Evolutionary conservation across 129 eudicot species (phyloP).

Genomic region (Helianthus tuberosus): DNA sequence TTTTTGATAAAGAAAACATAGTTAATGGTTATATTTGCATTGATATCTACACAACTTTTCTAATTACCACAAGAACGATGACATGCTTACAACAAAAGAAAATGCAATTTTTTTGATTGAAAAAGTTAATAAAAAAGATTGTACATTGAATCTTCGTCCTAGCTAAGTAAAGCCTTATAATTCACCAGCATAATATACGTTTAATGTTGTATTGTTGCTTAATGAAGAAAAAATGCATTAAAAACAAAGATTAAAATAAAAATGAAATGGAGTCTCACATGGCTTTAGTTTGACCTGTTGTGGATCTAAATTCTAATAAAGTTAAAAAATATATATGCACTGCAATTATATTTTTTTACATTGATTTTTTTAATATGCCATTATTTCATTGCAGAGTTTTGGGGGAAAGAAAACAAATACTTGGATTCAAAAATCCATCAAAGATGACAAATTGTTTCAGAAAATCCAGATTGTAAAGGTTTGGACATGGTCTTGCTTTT

Average conservation of each 20-base stretch:
- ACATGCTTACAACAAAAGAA: too few species aligned
- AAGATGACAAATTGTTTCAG: slow-evolving; percentile 13
- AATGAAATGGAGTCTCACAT: slow-evolving; percentile 45
- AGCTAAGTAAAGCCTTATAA: background rate
- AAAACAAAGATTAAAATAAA: slow-evolving; percentile 29
- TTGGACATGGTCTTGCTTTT: slow-evolving; percentile 20
- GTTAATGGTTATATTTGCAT: too few species aligned
- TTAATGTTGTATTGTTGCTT: slow-evolving; percentile 36
- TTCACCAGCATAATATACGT: slow-evolving; percentile 1
- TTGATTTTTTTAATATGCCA: slow-evolving; percentile 18
- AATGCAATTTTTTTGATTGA: background rate
- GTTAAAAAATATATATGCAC: slow-evolving; percentile 24
- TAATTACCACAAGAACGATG: background rate
- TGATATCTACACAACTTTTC: background rate
- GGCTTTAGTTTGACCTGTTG: slow-evolving; percentile 53
- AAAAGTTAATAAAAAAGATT: background rate
- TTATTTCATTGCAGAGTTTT: slow-evolving; percentile 23
- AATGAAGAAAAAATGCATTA: slow-evolving; percentile 30
- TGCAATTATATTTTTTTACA: slow-evolving; percentile 18
- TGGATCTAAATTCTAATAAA: slow-evolving; percentile 33
- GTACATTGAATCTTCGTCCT: background rate
- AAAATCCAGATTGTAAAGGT: slow-evolving; percentile 15
- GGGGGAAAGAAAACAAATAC: slow-evolving; percentile 30
- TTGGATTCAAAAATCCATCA: slow-evolving; percentile 28
- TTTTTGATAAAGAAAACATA: too few species aligned